A percentile compares a stretch with the other conserved stretches of the same genome.
Evolutionary conservation across 345 rosid genomes (phyloP).

Genomic region (Conringia planisiliqua): DNA sequence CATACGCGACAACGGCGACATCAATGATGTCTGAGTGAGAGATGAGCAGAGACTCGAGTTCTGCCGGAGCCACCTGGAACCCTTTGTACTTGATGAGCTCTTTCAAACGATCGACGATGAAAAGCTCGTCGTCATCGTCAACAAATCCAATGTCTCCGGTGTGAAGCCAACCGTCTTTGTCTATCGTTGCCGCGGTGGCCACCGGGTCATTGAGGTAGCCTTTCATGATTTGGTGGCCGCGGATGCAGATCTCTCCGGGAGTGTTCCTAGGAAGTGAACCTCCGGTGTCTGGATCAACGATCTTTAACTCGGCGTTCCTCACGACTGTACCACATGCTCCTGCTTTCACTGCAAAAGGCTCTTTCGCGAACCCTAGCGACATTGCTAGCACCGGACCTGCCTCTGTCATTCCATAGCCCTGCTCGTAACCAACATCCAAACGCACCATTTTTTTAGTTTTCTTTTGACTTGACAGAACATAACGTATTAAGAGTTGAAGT

Average conservation of each 20-base stretch:
- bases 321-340: slow-evolving; percentile 87
- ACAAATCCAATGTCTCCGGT: slow-evolving; percentile 43
- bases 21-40: slow-evolving; percentile 46
- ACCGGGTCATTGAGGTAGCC: slow-evolving; percentile 49
- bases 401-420: slow-evolving; percentile 98
- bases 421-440: slow-evolving; percentile 25
- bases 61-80: slow-evolving; percentile 72
- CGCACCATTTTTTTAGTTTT: neutral
- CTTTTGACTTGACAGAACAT: neutral
- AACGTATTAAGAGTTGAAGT: no score
- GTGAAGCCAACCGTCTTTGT: slow-evolving; percentile 52
- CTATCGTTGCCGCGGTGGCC: slow-evolving; percentile 43
- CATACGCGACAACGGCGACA: slow-evolving; percentile 59
- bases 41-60: slow-evolving; percentile 62
- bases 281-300: slow-evolving; percentile 59
- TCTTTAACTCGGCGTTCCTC: slow-evolving; percentile 56
- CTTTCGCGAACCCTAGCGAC: slow-evolving; percentile 75
- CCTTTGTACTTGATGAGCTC: slow-evolving; percentile 72
- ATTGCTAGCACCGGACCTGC: slow-evolving; percentile 78
- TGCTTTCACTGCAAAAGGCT: slow-evolving; percentile 60
- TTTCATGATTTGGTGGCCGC: slow-evolving; percentile 86
- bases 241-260: slow-evolving; percentile 82
- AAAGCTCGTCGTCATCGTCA: slow-evolving; percentile 53
- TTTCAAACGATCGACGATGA: slow-evolving; percentile 61
- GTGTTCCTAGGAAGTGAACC: slow-evolving; percentile 47